These are phyloP conservation scores for Heimioporus sp. DNA, from an alignment of 768 basidiomycete genomes.

Conservation along the genomic window DNA sequence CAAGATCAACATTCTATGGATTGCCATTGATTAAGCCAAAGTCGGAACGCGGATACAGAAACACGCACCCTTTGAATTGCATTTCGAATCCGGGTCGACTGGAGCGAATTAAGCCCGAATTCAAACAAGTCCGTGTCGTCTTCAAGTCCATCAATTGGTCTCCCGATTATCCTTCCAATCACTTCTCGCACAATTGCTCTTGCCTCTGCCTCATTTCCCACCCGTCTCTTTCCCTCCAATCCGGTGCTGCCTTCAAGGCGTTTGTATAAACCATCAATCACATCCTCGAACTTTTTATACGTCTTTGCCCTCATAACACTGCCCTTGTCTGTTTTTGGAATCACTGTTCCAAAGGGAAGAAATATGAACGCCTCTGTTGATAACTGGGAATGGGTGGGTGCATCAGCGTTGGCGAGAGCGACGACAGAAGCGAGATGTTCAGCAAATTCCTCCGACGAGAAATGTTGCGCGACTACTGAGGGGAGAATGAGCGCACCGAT, in stretches of 20 bases:
- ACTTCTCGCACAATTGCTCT: constrained; percentile 9
- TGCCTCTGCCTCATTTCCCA: constrained; percentile 4
- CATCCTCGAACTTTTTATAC: constrained; percentile 47
- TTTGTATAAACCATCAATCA: constrained; percentile 42
- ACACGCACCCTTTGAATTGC: constrained; percentile 33
- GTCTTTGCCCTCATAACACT: constrained; percentile 47
- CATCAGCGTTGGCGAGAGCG: constrained; percentile 47
- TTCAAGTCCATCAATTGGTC: constrained; percentile 10
- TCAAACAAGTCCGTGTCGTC: constrained; percentile 41
- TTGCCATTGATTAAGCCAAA: no score
- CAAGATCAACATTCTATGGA: neutral
- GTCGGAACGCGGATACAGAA: no score
- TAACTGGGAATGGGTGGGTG: constrained; percentile 53
- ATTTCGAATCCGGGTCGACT: constrained; percentile 52
- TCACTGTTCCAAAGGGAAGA: constrained; percentile 43
- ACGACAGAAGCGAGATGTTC: constrained; percentile 42
- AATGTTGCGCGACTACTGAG: constrained; percentile 34
- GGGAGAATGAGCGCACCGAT: constrained; percentile 50
- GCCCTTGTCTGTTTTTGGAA: constrained; percentile 53
- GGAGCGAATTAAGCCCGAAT: constrained; percentile 54
- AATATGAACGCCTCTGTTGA: constrained; percentile 49
- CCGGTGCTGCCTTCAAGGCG: constrained; percentile 42
- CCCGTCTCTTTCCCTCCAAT: constrained; percentile 6
- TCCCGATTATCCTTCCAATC: constrained; percentile 21
- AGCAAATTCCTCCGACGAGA: constrained; percentile 25